A percentile compares a stretch with the other conserved stretches of the same genome.
Conservation (phyloP, 2,329 filamentous ascomycete species). For the Aspergillus sp. region DNA sequence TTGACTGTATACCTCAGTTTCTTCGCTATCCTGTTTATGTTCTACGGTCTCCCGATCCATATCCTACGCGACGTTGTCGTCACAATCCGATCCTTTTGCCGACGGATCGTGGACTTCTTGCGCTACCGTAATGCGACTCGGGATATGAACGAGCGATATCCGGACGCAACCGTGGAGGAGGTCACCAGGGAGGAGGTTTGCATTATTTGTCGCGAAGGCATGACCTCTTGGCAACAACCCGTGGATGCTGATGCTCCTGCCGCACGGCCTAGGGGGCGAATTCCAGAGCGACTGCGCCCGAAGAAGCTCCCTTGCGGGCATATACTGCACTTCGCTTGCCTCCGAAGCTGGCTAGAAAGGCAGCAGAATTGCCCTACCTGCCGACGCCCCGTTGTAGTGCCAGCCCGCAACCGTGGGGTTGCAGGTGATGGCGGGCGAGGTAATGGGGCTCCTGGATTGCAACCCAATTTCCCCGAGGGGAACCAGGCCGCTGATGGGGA, state of each 20-base stretch:
- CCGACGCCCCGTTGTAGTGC: slow-evolving; percentile 61
- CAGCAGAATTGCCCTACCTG: slow-evolving; percentile 97
- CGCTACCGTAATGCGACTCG: slow-evolving; percentile 83
- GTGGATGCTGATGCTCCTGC: slow-evolving; percentile 29
- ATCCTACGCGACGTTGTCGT: slow-evolving; percentile 94
- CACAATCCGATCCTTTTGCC: slow-evolving; percentile 83
- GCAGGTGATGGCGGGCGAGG: slow-evolving; percentile 18
- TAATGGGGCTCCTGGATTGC: slow-evolving; percentile 15
- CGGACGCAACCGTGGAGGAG: slow-evolving; percentile 81
- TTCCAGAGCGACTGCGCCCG: slow-evolving; percentile 73
- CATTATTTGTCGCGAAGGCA: slow-evolving; percentile 95
- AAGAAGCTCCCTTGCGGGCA: slow-evolving; percentile 97
- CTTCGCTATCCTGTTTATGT: slow-evolving; percentile 84
- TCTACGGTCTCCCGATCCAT: slow-evolving; percentile 92
- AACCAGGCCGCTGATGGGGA: slow-evolving; percentile 32
- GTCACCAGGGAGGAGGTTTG: slow-evolving; percentile 81
- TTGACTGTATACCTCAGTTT: slow-evolving; percentile 81
- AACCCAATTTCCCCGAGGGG: slow-evolving; percentile 22
- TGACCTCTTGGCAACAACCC: slow-evolving; percentile 65
- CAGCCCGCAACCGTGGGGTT: slow-evolving; percentile 23
- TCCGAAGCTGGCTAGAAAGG: slow-evolving; percentile 93
- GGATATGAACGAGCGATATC: slow-evolving; percentile 86
- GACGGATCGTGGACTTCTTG: slow-evolving; percentile 77
- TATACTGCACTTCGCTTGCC: slow-evolving; percentile 84
- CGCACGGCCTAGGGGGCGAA: slow-evolving; percentile 26